Base-by-base conservation (phyloP, 768 basidiomycete genomes). In the Hericium rajendrae region DNA sequence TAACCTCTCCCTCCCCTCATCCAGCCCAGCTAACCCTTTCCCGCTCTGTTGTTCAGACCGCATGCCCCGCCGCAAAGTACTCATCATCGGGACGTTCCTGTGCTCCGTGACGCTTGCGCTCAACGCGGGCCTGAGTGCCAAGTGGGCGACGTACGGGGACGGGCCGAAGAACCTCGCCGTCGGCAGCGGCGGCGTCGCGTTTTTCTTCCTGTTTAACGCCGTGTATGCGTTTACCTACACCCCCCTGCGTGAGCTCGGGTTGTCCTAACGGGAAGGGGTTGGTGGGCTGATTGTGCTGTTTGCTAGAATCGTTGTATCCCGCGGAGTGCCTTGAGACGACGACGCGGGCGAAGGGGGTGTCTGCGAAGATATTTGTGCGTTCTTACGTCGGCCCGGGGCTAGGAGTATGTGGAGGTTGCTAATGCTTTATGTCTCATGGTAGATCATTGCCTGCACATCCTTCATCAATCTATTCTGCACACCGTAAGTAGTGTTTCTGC, bases 401-500 rank as follows among this genome's bases (percentile, higher is more conserved):
- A 1, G 52, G 8, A 20, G 37, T 40, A 18, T 38, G 8, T 38
- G 18, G 15, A 4, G 0, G 3, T 46, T n/a, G 43, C 20, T n/a
- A 5, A n/a, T 8, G 32, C 10, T 12, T 38, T n/a, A 6, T 13
- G 38, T 3, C 1, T 9, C 15, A 9, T 15, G 22, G 24, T 24
- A 54, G 53, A 38, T 54, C 24, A 46, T 54, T 16, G 32, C 39
- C 40, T 54, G 53, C 53, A 54, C 53, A 3, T 54, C 53, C 24
- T 54, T 54, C 26, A 54, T 54, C 53, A 54, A 54, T 46, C 41
- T 54, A 8, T 54, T 54, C 53, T 54, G 53, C 53, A 54, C 53
- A 8, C 53, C 53, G 53, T 54, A 43, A 24, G 53, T 41, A 38
- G 5, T 11, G 9, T 16, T 37, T 26, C 16, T n/a, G 51, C 11